Evolutionary conservation across 1,284 basidiomycete genomes (phyloP), one percentile per base, ranked within the genome.

Genomic region (Kwoniella shivajii): DNA sequence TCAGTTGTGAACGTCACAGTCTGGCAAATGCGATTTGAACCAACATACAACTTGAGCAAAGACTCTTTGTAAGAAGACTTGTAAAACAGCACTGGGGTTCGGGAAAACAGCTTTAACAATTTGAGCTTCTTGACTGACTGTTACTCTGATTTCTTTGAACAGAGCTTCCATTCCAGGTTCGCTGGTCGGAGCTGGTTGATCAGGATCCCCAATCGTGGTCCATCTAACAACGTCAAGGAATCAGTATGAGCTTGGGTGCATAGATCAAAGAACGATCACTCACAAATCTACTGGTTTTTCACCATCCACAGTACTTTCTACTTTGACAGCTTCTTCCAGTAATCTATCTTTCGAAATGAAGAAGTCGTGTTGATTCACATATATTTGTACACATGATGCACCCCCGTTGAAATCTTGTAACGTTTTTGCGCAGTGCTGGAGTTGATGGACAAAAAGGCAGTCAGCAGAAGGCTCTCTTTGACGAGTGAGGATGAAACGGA

Each of bases 331-430:
- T 20, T 77, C 74, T 36, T 80, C 80, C 33, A 79, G 60, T 10
- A 82, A 72, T 54, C 88, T 85, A 72, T 96, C 95, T 59, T 81
- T 81, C n/a, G 80, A 81, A 73, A 97, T 96, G 81, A 98, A 98
- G 81, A 98, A 98, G 75, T 99, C 96, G 72, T 99, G 96, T 77
- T 99, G 96, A 70, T 99, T 99, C 61, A 99, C 96, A 72, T 99
- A 99, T 29, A 99, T 92, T 77, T 98, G 94, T 5, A 99, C 90
- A 72, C 95, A 99, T 4, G 92, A 94, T 36, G 88, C 84, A 10
- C 96, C 96, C 3, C 96, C 96, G 68, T 99, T 99, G 81, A 99
- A 99, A 72, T 97, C 95, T 42, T 97, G 85, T 4, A 99, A 80
- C 2, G 93, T 96, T 79, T 94, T 90, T 1, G 96, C 95, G 71